Conservation (phyloP, 2,329 filamentous ascomycete genomes). For the Botrytis elliptica region DNA sequence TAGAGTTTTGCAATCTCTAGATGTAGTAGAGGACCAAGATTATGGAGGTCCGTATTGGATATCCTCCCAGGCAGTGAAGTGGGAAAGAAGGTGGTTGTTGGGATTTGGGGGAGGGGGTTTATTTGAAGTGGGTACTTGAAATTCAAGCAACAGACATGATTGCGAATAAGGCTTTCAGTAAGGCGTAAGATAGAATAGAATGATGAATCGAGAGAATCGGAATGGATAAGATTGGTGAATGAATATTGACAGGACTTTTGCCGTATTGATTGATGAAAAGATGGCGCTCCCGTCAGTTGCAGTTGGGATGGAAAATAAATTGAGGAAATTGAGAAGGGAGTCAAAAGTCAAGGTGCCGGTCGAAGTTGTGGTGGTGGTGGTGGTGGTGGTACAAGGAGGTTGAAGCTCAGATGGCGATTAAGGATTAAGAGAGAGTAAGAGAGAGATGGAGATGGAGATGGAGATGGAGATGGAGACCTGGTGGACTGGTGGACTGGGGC, state of each 20-base stretch:
- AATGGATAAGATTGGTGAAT: no score
- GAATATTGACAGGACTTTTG: background rate
- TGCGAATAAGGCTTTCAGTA: background rate
- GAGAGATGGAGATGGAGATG: background rate
- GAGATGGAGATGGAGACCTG: no score
- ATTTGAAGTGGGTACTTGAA: constrained; percentile 15
- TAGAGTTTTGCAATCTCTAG: background rate
- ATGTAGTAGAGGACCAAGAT: background rate
- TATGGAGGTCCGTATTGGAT: constrained; percentile 4
- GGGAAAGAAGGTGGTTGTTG: background rate
- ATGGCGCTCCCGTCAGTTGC: no score
- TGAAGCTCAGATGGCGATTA: constrained; percentile 12
- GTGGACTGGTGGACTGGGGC: background rate
- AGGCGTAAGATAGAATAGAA: constrained; percentile 2
- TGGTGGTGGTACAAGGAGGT: constrained; percentile 13
- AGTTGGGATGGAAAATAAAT: background rate
- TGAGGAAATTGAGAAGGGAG: background rate
- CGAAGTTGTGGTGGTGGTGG: background rate
- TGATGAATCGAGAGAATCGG: background rate
- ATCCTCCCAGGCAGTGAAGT: background rate
- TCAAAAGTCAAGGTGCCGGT: background rate
- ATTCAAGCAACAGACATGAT: constrained; percentile 17
- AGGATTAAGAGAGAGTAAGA: constrained; percentile 5
- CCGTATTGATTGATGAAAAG: background rate
- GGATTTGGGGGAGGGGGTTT: background rate